Evolutionary conservation across 306 rosid species (phyloP).

Genomic region (barrel medic (Medicago truncatula)): DNA sequence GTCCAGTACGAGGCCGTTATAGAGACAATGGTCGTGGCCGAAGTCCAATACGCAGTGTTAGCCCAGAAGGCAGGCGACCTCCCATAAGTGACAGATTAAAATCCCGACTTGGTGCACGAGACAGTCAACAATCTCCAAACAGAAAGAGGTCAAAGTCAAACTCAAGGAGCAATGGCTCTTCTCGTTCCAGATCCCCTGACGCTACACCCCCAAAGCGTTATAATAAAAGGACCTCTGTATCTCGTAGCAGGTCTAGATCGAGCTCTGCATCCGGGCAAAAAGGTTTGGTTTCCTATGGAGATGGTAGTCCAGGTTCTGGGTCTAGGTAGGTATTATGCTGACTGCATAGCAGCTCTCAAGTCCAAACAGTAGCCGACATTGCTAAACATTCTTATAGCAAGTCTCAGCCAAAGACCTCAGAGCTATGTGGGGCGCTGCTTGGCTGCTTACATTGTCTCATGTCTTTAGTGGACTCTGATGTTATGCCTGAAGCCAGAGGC

Average conservation of each 20-base stretch:
- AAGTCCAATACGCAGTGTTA: conserved; percentile 63
- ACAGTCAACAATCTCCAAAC: conserved; percentile 50
- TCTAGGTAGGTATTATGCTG: conserved; percentile 40
- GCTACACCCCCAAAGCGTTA: conserved; percentile 53
- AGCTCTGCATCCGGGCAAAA: conserved; percentile 77
- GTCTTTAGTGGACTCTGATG: conserved; percentile 21
- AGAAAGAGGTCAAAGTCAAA: conserved; percentile 52
- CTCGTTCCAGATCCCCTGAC: conserved; percentile 71
- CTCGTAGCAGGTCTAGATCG: conserved; percentile 75
- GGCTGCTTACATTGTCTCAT: neutral
- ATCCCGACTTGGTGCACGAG: conserved; percentile 85
- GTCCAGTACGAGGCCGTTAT: conserved; percentile 72
- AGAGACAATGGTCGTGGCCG: conserved; percentile 55
- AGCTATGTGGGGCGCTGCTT: neutral
- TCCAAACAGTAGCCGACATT: conserved; percentile 29
- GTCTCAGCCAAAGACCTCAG: neutral
- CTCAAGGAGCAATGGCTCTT: conserved; percentile 48
- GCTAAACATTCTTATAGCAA: conserved; percentile 12
- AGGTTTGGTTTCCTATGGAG: conserved; percentile 92
- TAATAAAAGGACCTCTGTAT: conserved; percentile 49
- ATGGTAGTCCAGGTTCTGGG: conserved; percentile 71
- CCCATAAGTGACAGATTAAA: conserved; percentile 72
- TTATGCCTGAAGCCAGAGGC: conserved; percentile 17
- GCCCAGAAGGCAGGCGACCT: conserved; percentile 69
- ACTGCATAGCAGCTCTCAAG: conserved; percentile 5